Evolutionary conservation across 75 land plant genomes (phyloP).

Genomic region (Cryptomeria japonica): DNA sequence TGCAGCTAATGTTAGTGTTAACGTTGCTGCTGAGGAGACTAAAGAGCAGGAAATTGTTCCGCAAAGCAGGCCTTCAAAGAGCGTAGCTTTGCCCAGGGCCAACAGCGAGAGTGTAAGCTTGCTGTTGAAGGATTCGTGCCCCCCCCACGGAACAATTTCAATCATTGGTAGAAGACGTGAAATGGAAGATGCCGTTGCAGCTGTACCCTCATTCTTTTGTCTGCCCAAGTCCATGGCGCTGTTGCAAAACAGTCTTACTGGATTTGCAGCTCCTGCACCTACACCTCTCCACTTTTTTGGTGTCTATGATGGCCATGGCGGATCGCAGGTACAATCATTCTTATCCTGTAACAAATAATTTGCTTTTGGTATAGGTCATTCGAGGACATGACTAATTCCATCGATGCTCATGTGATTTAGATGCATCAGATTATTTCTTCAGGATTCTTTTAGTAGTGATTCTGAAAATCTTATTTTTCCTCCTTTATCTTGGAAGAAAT

Average conservation of each 20-base stretch:
- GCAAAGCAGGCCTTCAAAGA: background rate
- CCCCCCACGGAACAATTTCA: slow-evolving; percentile 51
- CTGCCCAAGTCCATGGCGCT: background rate
- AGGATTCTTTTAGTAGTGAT: too few species aligned
- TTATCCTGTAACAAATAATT: background rate
- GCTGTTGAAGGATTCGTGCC: slow-evolving; percentile 19
- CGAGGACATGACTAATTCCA: background rate
- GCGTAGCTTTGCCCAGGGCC: slow-evolving; percentile 7
- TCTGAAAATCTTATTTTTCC: too few species aligned
- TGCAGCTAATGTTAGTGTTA: background rate
- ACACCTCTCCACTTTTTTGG: slow-evolving; percentile 52
- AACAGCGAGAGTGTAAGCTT: slow-evolving; percentile 10
- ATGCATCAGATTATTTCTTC: background rate
- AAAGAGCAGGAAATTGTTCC: background rate
- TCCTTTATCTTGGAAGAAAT: too few species aligned
- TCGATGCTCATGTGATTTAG: background rate
- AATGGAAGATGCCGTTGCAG: slow-evolving; percentile 72
- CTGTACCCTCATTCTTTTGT: slow-evolving; percentile 46
- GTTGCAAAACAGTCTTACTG: background rate
- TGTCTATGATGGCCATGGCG: slow-evolving; percentile 79
- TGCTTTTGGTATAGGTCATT: background rate
- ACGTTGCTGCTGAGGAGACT: background rate
- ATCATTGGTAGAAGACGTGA: slow-evolving; percentile 57
- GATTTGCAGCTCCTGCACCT: background rate
- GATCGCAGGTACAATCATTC: slow-evolving; percentile 49